Base-by-base conservation (phyloP, 352 stramenopile species). In the Globisporangium apiculatum region DNA sequence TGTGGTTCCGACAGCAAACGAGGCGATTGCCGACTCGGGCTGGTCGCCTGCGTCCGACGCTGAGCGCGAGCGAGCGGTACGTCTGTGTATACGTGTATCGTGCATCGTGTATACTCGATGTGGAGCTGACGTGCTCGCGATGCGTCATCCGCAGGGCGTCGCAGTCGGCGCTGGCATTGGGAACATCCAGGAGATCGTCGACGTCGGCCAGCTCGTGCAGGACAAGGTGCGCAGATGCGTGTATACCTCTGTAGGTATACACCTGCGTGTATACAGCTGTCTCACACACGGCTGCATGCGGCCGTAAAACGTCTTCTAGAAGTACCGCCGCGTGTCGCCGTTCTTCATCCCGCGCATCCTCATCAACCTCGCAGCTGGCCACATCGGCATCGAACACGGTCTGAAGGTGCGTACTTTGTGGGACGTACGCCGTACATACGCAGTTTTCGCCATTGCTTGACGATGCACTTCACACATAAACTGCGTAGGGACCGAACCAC, bases 311-410 rank as follows among this genome's bases (percentile, higher is more conserved):
- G 18, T 17, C 24, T 31, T 31, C 24, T 31, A 93, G 84, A 92
- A 92, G 76, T 86, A 92, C 48, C 80, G 87, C n/a, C 81, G 90
- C 18, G 73, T 98, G 8, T 96, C 83, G 5, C 94, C 94, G 0
- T 98, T 97, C 56, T 98, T 98, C 72, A 88, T 98, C 40, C 92
- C 94, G 3, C 83, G 91, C 7, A 90, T 97, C 56, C 77, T 98
- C 37, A 91, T 96, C 51, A 98, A 98, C 61, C 71, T 98, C 48
- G 93, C 94, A 0, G 90, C 91, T 4, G 92, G 91, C 12, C 83
- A 97, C 63, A 84, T 98, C 48, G 91, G 83, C 66, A 97, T 98
- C 52, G 75, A 90, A 51, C 84, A 97, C 60, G 85, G 85, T 5
- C 71, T 98, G 2, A 92, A 97, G 77, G 83, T 89, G 24, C 24